Evolutionary conservation across 306 rosid species (phyloP), one percentile per base, ranked within the genome.

Genomic region (Medicago lupulina): DNA sequence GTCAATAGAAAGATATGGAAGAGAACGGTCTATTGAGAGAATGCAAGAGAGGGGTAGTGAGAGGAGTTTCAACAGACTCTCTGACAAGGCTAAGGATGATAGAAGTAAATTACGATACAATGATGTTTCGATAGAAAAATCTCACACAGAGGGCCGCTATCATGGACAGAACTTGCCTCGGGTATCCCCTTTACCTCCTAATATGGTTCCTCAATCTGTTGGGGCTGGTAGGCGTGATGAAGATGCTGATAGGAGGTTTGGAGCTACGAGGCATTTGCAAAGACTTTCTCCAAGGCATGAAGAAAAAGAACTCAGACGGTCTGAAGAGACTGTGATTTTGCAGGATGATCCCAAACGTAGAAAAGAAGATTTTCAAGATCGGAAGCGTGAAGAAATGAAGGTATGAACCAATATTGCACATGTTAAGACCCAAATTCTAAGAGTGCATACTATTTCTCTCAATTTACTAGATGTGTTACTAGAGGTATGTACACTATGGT

Each of bases 211-310:
- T 76, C 99, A 95, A 73, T 95, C 98, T 82, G 82, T 95, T 60
- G 85, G 82, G 78, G 80, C 96, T 73, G 88, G 93, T 55, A 89
- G 97, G 88, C 90, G 98, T 76, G 99, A 95, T 77, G 99, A 95
- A 81, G 99, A 95, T 55, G 83, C 80, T 55, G 99, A 95, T 77
- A 90, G 99, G 77, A 90, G 96, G 85, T 87, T 88, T 86, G 99
- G 92, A 82, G 82, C 84, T 66, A 77, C 97, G 6, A 86, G 99
- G 81, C 99, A 92, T 71, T 78, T 86, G 57, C 99, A 90, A 76
- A 86, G 96, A 67, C 97, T 95, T 61, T 95, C 99, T 89, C 99
- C 99, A 19, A 90, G 97, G 81, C 97, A 90, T 53, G 99, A 95
- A 71, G 99, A 95, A 78, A 95, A 92, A 85, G 99, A 95, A 75